These are phyloP conservation scores for Penicillium coprophilum DNA, from an alignment of 495 filamentous ascomycete genomes.

Conservation along the genomic window DNA sequence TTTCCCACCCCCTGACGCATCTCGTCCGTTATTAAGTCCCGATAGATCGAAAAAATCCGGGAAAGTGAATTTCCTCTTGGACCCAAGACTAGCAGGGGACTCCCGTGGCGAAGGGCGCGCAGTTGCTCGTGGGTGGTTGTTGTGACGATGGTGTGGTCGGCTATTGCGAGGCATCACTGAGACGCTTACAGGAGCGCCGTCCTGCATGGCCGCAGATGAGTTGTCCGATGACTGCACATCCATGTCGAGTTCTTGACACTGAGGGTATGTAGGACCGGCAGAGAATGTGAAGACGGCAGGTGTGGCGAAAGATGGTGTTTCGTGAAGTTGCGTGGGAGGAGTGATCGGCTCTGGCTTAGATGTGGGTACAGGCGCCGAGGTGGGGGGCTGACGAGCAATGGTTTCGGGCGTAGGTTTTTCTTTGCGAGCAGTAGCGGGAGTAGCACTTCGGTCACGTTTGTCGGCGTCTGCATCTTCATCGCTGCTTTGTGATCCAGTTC, in stretches of 20 bases:
- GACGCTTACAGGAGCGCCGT: slow-evolving; percentile 47
- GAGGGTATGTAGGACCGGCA: slow-evolving; percentile 60
- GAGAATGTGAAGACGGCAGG: slow-evolving; percentile 65
- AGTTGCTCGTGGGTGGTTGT: slow-evolving; percentile 40
- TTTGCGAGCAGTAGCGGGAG: slow-evolving; percentile 60
- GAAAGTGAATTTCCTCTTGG: slow-evolving; percentile 75
- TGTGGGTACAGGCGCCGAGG: slow-evolving; percentile 39
- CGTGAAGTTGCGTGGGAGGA: slow-evolving; percentile 25
- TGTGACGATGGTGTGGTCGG: slow-evolving; percentile 53
- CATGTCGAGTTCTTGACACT: slow-evolving; percentile 60
- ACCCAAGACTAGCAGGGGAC: slow-evolving; percentile 57
- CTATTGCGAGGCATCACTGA: slow-evolving; percentile 53
- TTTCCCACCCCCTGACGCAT: slow-evolving; percentile 68
- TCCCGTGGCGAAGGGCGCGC: slow-evolving; percentile 43
- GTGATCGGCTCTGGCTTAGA: slow-evolving; percentile 27
- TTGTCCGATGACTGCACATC: slow-evolving; percentile 57
- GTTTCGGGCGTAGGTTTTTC: slow-evolving; percentile 39
- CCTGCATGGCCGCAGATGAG: slow-evolving; percentile 30
- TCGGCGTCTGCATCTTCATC: slow-evolving; percentile 68
- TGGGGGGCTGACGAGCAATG: slow-evolving; percentile 30
- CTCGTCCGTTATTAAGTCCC: slow-evolving; percentile 61
- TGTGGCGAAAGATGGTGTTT: slow-evolving; percentile 28
- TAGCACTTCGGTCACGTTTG: slow-evolving; percentile 56
- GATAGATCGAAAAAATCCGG: slow-evolving; percentile 83
- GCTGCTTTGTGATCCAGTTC: slow-evolving; percentile 57